Conservation (phyloP, 805 yeast genomes). For the Candida hispaniensis region DNA sequence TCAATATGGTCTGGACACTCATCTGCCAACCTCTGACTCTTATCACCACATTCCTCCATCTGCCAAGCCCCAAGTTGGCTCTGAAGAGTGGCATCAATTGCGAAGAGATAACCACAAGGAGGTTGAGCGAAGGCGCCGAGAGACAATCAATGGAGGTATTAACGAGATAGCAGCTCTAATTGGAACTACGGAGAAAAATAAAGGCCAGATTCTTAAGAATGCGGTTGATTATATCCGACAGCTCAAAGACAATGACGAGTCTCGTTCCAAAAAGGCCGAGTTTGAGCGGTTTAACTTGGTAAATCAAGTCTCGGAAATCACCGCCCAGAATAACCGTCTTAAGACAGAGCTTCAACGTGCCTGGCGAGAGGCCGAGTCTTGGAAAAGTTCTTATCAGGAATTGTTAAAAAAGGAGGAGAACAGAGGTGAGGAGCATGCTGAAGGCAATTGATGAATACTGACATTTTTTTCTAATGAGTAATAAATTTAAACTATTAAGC, state of each 20-base stretch:
- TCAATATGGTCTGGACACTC: not conserved
- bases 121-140: constrained; percentile 88
- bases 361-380: constrained; percentile 79
- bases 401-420: constrained; percentile 1
- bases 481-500: no score
- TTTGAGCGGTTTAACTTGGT: constrained; percentile 84
- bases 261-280: constrained; percentile 89
- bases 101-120: constrained; percentile 90
- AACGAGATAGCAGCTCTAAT: constrained; percentile 64
- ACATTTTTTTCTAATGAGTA: no score
- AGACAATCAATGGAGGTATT: constrained; percentile 79
- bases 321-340: constrained; percentile 76
- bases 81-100: constrained; percentile 72
- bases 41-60: constrained; percentile 4
- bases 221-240: constrained; percentile 87
- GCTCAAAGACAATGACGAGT: constrained; percentile 80
- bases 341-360: constrained; percentile 84
- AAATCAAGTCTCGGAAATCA: constrained; percentile 79
- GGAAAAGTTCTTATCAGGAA: constrained; percentile 39
- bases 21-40: constrained; percentile 1
- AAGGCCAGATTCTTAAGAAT: constrained; percentile 76
- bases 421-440: not conserved
- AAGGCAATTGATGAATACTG: no score
- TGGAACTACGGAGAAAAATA: constrained; percentile 78
- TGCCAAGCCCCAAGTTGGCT: constrained; percentile 54